Conservation (phyloP, 2,329 filamentous ascomycete species). For the Pseudopithomyces maydicus region DNA sequence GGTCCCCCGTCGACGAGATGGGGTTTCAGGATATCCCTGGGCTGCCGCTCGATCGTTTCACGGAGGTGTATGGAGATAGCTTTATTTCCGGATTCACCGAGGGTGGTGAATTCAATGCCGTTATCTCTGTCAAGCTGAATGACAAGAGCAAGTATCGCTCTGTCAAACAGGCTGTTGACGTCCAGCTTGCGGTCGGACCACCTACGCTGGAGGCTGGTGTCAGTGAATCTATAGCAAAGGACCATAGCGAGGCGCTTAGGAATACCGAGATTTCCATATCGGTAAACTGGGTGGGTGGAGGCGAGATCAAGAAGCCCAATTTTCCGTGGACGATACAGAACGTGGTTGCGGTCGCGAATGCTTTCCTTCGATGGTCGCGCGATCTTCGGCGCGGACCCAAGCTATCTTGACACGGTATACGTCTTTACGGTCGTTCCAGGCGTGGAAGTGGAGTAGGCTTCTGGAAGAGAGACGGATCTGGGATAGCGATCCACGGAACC, state of each 20-base stretch:
- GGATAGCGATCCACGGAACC: conserved; percentile 21
- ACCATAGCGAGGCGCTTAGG: conserved; percentile 28
- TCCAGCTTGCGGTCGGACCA: conserved; percentile 32
- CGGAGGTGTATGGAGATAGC: conserved; percentile 40
- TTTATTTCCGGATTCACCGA: conserved; percentile 42
- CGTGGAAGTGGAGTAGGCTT: conserved; percentile 32
- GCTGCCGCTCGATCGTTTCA: conserved; percentile 34
- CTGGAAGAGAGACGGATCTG: conserved; percentile 19
- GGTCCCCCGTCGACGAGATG: conserved; percentile 24
- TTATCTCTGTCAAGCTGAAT: conserved; percentile 39
- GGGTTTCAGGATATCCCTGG: conserved; percentile 32
- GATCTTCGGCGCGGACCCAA: conserved; percentile 32
- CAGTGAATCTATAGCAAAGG: conserved; percentile 24
- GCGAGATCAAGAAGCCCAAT: conserved; percentile 38
- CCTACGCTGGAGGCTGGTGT: conserved; percentile 31
- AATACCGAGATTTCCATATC: conserved; percentile 41
- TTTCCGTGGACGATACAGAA: conserved; percentile 36
- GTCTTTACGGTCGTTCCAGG: conserved; percentile 36
- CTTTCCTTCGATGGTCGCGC: conserved; percentile 40
- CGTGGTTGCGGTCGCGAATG: conserved; percentile 39
- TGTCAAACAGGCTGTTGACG: conserved; percentile 41
- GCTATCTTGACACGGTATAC: conserved; percentile 39
- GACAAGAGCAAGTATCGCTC: conserved; percentile 36
- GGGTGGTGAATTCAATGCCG: conserved; percentile 41
- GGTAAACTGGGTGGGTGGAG: conserved; percentile 41